Evolutionary conservation across 2,329 filamentous ascomycete species (phyloP), one percentile per base, ranked within the genome.

Genomic region (Coniella lustricola): DNA sequence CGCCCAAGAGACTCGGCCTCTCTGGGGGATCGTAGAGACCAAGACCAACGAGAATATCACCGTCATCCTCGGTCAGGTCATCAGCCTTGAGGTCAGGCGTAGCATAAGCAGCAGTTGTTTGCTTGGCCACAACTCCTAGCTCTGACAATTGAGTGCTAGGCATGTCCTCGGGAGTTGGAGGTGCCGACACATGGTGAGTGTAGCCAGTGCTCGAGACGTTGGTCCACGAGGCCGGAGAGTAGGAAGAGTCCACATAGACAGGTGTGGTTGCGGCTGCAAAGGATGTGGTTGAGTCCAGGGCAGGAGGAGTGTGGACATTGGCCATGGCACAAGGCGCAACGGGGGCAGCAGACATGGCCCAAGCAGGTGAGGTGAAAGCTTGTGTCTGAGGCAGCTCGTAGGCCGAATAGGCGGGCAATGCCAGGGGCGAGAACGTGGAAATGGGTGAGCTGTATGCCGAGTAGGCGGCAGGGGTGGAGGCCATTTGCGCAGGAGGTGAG

Each of bases 41-140:
- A 77, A 93, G 84, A 17, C 87, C 87, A n/a, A 90, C 75, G 2
- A 91, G 73, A 51, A 89, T 84, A 59, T 90, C 85, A 33, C 81
- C 84, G 13, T 76, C 70, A 21, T 73, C 49, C 22, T 54, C 62
- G 22, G 80, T 79, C 18, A 51, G 62, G 22, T 80, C 79, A 41
- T 77, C 71, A 12, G n/a, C 25, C 16, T 46, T 32, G 10, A 68
- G 61, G 34, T 79, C 73, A 20, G 79, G 64, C 5, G 73, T 56
- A 48, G 75, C 67, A 52, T 73, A 77, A 10, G 70, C 64, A 43
- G 74, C 71, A 5, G 66, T 61, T 49, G 77, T 75, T 41, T 81
- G 75, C 10, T 73, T 63, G 29, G 73, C 62, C 9, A 73, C 61
- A 17, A 62, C 60, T 5, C 25, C 25, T 13, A 72, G 66, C 44